These are phyloP conservation scores for Crucibulum laeve DNA, from an alignment of 768 basidiomycete genomes.

Conservation along the genomic window DNA sequence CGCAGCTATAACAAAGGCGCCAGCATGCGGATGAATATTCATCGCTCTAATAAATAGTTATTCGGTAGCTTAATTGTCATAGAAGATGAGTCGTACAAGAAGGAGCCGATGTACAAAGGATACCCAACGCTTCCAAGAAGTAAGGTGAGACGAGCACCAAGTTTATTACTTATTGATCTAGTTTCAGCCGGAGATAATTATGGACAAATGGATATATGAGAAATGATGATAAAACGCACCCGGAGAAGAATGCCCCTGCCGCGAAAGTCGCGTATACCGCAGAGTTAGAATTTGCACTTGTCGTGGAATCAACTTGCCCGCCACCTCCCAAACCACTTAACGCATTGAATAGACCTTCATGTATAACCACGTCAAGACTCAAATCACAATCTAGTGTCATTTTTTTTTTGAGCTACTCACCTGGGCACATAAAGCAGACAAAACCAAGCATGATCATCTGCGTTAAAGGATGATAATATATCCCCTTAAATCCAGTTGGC, in stretches of 20 bases:
- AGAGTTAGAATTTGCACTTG: conserved; percentile 65
- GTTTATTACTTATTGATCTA: conserved; percentile 75
- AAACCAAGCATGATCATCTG: conserved; percentile 65
- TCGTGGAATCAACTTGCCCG: conserved; percentile 64
- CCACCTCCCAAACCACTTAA: conserved; percentile 77
- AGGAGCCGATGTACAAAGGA: conserved; percentile 69
- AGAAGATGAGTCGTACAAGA: conserved; percentile 44
- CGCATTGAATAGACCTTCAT: conserved; percentile 72
- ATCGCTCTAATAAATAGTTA: conserved; percentile 40
- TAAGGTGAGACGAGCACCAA: conserved; percentile 75
- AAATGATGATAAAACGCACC: conserved; percentile 35
- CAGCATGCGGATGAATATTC: conserved; percentile 63
- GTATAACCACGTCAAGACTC: background rate
- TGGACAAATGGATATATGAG: conserved; percentile 10
- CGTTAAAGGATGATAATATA: conserved; percentile 56
- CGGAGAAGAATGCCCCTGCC: conserved; percentile 43
- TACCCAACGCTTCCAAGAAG: conserved; percentile 74
- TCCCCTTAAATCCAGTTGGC: conserved; percentile 45
- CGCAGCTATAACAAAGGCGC: conserved; percentile 62
- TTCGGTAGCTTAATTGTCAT: background rate
- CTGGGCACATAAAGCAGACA: conserved; percentile 63
- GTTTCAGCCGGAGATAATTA: background rate
- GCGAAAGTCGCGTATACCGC: conserved; percentile 60
- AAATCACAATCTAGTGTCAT: background rate
- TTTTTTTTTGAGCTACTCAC: conserved; percentile 25